Evolutionary conservation across 176 grass and related monocot species (phyloP), one percentile per base, ranked within the genome.

Genomic region (Oryza longistaminata): DNA sequence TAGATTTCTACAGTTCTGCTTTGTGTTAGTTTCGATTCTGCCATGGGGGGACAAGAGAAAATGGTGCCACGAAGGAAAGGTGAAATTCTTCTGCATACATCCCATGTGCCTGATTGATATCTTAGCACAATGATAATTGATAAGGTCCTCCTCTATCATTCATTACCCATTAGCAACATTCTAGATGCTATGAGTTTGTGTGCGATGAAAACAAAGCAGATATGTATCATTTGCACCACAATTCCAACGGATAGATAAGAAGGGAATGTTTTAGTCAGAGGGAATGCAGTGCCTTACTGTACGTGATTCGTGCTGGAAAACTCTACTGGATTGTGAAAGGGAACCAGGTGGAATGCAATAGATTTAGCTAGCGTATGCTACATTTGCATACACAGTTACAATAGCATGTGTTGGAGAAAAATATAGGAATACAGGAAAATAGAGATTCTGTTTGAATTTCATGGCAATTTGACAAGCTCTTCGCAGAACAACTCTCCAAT

Each of bases 21-120:
- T 27, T 75, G 44, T 66, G 70, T 81, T 81, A 61, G 58, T 83
- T 84, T 85, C 27, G 55, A 85, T 85, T 75, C 44, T 46, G 67
- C 67, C 84, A 76, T 35, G 35, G 70, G 73, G 74, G 84, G 68
- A 83, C 84, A 79, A 50, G 44, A 84, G 58, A 78, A 83, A 83
- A 87, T 50, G 60, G 74, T 74, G 60, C 68, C 79, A 86, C 74
- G 13, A 82, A 48, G 49, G 62, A 75, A 85, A 81, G 68, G 74
- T 25, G 79, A 55, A 72, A 77, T 58, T 45, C 68, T 37, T 61
- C 62, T 70, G 87, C 48, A 2, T 16, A 78, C 69, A 75, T 24
- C 55, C 42, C 83, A 86, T 86, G 43, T 78, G 73, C 66, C 73
- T 50, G 66, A 19, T 81, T 44, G 83, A 71, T 76, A 15, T 64